Base-by-base conservation (phyloP, 2,329 filamentous ascomycete genomes). In the Chrysoporthe cubensis region DNA sequence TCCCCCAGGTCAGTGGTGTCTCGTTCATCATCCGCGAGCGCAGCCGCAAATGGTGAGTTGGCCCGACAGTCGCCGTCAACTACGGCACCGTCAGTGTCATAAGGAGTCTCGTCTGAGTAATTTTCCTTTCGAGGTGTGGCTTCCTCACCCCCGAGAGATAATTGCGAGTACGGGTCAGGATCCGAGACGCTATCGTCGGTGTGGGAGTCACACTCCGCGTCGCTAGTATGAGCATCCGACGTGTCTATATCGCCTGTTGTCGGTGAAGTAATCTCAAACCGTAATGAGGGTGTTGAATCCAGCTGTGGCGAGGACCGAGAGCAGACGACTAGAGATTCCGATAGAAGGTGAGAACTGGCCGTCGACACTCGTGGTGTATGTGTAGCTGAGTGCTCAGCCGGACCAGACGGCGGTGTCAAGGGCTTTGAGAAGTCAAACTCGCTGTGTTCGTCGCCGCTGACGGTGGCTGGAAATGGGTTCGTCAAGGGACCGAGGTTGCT, bases 391-490 rank as follows among this genome's bases (percentile, higher is more conserved):
- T 68, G 26, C 3, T 44, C 34, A 4, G 4, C n/a, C 3, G 42
- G 54, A 18, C 43, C 13, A n/a, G 59, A 26, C 11, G 65, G 59
- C 52, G 57, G 34, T 18, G 57, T 37, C 40, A 70, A n/a, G 6
- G 73, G 71, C 54, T 71, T 72, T 1, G 72, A 71, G 42, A 74
- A 73, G 52, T 75, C 72, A 59, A 72, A 73, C 14, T 56, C 65
- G 50, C 62, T 66, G 32, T 46, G 21, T 26, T 63, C 58, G 21
- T 63, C 42, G 9, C 57, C 62, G 18, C 59, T 64, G 11, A 60
- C 54, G 9, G 40, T 43, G 4, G 52, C 46, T 8, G 67, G 67
- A 6, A 69, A 63, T 2, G 69, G 67, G 58, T 65, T 70, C 7
- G 71, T 68, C 54, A 65, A 58, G 7, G 70, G 70, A 9, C 54